Evolutionary conservation across 1,139 yeast genomes (phyloP).

Genomic region (Protomyces inouyei): DNA sequence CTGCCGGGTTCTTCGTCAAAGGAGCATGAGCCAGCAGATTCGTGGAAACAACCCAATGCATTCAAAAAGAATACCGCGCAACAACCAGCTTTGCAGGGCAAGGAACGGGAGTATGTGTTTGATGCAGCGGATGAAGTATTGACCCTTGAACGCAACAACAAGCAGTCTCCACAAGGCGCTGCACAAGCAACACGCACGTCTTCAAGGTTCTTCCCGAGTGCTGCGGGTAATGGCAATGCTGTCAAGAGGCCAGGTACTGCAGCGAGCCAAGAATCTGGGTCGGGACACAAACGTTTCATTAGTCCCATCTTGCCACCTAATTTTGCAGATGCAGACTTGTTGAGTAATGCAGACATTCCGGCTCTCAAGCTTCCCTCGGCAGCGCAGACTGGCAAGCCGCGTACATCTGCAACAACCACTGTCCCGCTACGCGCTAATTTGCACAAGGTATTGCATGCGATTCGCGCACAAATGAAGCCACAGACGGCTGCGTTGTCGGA

Average conservation of each 20-base stretch:
- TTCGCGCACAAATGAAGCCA: neutral
- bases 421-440: neutral
- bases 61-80: neutral
- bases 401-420: neutral
- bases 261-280: neutral
- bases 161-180: conserved; percentile 17
- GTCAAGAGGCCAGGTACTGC: neutral
- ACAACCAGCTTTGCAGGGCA: neutral
- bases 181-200: conserved; percentile 14
- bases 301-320: neutral
- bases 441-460: neutral
- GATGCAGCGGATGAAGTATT: neutral
- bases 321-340: neutral
- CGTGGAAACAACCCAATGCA: neutral
- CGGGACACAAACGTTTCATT: neutral
- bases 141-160: neutral
- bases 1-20: neutral
- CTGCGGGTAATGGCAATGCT: neutral
- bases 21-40: neutral
- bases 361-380: neutral
- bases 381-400: neutral
- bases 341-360: neutral
- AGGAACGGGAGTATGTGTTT: neutral
- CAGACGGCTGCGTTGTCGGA: neutral
- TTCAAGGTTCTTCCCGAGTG: conserved; percentile 17